phyloP scores from a whole-genome alignment of 352 stramenopile genomes.

The Saprolegnia parasitica region DNA sequence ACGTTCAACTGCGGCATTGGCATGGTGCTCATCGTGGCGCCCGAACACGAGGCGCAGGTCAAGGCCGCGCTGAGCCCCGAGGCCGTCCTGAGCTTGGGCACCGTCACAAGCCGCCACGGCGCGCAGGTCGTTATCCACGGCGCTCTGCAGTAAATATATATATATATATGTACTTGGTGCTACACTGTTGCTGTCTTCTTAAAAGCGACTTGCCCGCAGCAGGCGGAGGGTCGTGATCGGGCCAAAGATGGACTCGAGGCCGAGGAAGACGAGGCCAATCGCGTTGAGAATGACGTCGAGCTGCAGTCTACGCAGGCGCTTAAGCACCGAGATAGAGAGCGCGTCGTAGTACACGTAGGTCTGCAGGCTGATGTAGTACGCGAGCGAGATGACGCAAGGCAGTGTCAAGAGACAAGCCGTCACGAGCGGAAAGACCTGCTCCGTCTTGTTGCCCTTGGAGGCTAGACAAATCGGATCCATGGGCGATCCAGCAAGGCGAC shows the following conservation, averaged over 20 bases:
- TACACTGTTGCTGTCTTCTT: no score
- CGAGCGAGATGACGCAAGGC: constrained; percentile 56
- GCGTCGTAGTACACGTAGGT: constrained; percentile 66
- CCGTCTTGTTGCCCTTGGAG: constrained; percentile 81
- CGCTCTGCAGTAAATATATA: constrained; percentile 11
- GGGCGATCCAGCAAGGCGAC: no score
- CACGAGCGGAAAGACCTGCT: constrained; percentile 51
- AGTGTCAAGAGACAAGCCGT: constrained; percentile 50
- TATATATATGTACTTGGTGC: not conserved
- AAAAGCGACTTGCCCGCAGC: constrained; percentile 31
- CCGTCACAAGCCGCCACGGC: constrained; percentile 53
- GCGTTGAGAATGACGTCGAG: constrained; percentile 61
- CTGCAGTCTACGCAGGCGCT: constrained; percentile 36
- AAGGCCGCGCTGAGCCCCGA: constrained; percentile 83
- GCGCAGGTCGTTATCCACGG: constrained; percentile 85
- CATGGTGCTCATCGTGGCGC: constrained; percentile 95
- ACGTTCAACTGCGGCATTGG: constrained; percentile 99
- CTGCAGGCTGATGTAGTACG: constrained; percentile 71
- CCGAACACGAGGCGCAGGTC: constrained; percentile 85
- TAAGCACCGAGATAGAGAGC: not conserved
- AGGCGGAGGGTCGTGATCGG: constrained; percentile 44
- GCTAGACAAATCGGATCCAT: no score
- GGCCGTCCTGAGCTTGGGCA: constrained; percentile 87
- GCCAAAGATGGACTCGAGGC: constrained; percentile 45
- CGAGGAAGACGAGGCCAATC: constrained; percentile 54